Conservation (phyloP, 192 early-diverging fungal species). For the Backusella psychrophila region DNA sequence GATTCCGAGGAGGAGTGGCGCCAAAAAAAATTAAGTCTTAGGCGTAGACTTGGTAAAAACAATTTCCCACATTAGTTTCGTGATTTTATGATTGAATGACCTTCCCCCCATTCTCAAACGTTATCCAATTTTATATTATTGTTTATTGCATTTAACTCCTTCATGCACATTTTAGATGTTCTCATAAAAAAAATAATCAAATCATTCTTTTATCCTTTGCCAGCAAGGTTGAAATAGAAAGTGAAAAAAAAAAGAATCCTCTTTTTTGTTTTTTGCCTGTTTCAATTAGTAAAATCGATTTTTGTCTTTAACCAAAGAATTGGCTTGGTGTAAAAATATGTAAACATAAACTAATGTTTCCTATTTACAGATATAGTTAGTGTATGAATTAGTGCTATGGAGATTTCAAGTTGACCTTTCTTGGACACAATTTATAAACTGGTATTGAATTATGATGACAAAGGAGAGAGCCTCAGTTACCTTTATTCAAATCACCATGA, state of each 20-base stretch:
- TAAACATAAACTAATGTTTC: not conserved
- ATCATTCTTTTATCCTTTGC: not conserved
- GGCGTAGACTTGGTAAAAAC: constrained; percentile 3
- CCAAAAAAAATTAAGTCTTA: constrained; percentile 7
- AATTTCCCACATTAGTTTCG: constrained; percentile 6
- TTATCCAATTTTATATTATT: not conserved
- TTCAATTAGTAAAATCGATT: not conserved
- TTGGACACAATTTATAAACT: not conserved
- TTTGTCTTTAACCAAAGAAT: not conserved
- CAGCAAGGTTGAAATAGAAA: not conserved
- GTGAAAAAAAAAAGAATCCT: not conserved
- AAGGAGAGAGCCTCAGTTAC: not conserved
- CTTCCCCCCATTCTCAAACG: not conserved
- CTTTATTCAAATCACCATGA: not conserved
- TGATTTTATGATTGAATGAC: constrained; percentile 3
- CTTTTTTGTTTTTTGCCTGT: not conserved
- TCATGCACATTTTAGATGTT: constrained; percentile 2
- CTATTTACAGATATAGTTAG: not conserved
- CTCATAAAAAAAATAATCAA: constrained; percentile 5
- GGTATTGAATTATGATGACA: not conserved
- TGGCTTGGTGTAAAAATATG: not conserved
- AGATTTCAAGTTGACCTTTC: not conserved
- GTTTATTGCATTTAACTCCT: constrained; percentile 8
- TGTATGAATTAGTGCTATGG: not conserved
- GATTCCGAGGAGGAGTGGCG: constrained; percentile 33